phyloP scores from a whole-genome alignment of 177 flowering plant species.

The Vitis hybrid region DNA sequence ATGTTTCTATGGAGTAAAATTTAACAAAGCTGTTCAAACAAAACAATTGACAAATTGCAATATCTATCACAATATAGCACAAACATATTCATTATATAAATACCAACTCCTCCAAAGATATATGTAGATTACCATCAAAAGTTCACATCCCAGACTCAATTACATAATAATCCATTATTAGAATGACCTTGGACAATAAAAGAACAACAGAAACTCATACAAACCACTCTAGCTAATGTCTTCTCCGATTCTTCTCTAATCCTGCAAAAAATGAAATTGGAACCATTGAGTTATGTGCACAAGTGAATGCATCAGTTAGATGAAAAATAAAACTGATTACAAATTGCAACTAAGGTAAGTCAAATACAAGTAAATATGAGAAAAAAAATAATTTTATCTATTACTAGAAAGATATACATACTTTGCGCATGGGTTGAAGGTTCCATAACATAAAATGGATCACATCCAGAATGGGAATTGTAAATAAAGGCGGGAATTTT shows the following conservation, averaged over 20 bases:
- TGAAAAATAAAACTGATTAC: background rate
- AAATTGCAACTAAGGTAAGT: background rate
- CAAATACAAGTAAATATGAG: no score
- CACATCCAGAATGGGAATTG: no score
- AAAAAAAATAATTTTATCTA: no score
- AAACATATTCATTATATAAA: background rate
- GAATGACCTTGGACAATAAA: background rate
- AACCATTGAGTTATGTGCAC: background rate
- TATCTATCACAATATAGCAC: background rate
- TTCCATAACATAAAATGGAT: no score
- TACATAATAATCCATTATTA: background rate
- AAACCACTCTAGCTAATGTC: background rate
- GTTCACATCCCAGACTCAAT: background rate
- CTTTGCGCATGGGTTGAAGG: no score
- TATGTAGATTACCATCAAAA: background rate
- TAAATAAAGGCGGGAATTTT: no score
- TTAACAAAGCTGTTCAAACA: background rate
- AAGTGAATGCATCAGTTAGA: conserved; percentile 2
- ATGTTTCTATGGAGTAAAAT: no score
- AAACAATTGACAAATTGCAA: background rate
- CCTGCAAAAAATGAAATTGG: background rate
- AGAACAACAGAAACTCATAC: background rate
- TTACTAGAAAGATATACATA: no score
- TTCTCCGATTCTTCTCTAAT: background rate
- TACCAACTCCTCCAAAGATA: background rate